phyloP scores from a whole-genome alignment of 495 filamentous ascomycete genomes.

The Penicillium malachiteum region DNA sequence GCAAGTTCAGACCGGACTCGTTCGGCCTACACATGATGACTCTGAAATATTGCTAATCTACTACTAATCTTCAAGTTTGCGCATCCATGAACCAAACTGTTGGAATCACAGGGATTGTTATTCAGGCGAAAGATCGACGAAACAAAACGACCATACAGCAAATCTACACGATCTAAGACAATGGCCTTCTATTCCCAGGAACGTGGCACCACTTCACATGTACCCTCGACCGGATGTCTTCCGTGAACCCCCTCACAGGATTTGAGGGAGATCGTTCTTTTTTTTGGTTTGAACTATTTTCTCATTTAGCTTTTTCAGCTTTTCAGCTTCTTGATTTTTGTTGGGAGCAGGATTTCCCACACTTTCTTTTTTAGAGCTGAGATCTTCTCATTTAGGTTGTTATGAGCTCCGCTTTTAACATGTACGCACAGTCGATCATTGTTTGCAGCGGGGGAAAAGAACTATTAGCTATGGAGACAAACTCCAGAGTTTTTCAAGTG shows the following conservation, averaged over 20 bases:
- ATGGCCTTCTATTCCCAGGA: constrained; percentile 1
- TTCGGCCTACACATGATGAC: constrained; percentile 6
- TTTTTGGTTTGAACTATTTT: background rate
- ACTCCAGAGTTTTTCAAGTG: too few relatives aligned
- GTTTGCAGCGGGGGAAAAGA: constrained; percentile 14
- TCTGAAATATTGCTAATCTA: background rate
- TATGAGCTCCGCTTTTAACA: background rate
- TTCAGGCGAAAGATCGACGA: background rate
- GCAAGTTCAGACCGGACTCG: constrained; percentile 1
- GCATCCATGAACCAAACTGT: constrained; percentile 2
- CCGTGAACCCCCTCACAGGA: background rate
- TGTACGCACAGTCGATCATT: constrained; percentile 15
- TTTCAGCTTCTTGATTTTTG: too few relatives aligned
- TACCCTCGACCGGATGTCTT: background rate
- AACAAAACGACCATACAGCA: background rate
- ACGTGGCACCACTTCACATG: constrained; percentile 1
- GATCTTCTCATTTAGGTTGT: background rate
- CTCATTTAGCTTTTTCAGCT: too few relatives aligned
- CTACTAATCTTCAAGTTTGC: background rate
- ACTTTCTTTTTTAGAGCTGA: too few relatives aligned
- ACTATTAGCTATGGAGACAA: too few relatives aligned
- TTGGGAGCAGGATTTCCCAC: too few relatives aligned
- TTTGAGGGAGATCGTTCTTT: background rate
- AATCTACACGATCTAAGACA: background rate
- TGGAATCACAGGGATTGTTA: background rate